A percentile compares a stretch with the other conserved stretches of the same genome.
Conservation (phyloP, 139 green algal genomes). For the Limnomonas spitsbergensis region DNA sequence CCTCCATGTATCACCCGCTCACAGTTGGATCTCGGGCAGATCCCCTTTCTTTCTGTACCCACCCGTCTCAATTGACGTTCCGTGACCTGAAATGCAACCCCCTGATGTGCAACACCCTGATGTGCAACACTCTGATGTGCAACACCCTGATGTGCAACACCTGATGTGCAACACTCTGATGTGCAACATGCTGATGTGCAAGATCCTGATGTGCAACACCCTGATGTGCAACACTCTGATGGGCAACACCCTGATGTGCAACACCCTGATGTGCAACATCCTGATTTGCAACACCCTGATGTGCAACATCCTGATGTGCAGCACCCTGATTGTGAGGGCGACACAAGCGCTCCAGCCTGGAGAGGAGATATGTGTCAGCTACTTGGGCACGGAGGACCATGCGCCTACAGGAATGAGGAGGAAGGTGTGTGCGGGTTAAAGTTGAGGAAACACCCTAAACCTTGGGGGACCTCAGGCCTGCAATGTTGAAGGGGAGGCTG, state of each 20-base stretch:
- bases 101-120: too few species aligned
- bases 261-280: too few species aligned
- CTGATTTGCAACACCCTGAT: not conserved
- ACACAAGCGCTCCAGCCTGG: slow-evolving; percentile 20
- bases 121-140: not conserved
- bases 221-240: not conserved
- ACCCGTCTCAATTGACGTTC: too few species aligned
- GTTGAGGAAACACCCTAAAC: too few species aligned
- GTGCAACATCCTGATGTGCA: not conserved
- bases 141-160: not conserved
- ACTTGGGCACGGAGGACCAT: slow-evolving; percentile 44
- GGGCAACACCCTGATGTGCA: slow-evolving; percentile 33
- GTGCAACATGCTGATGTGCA: not conserved
- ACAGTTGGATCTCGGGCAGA: too few species aligned
- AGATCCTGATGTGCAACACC: not conserved
- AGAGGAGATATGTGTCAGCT: slow-evolving; percentile 39
- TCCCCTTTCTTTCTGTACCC: too few species aligned
- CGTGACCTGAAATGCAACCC: too few species aligned
- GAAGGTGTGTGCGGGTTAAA: not conserved
- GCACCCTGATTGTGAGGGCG: slow-evolving; percentile 44
- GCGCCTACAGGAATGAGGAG: slow-evolving; percentile 23
- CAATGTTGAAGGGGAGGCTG: too few species aligned
- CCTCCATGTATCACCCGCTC: too few species aligned
- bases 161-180: too few species aligned
- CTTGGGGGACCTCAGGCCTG: too few species aligned